phyloP scores from a whole-genome alignment of 1,139 yeast species.

The Geotrichum siamense region DNA sequence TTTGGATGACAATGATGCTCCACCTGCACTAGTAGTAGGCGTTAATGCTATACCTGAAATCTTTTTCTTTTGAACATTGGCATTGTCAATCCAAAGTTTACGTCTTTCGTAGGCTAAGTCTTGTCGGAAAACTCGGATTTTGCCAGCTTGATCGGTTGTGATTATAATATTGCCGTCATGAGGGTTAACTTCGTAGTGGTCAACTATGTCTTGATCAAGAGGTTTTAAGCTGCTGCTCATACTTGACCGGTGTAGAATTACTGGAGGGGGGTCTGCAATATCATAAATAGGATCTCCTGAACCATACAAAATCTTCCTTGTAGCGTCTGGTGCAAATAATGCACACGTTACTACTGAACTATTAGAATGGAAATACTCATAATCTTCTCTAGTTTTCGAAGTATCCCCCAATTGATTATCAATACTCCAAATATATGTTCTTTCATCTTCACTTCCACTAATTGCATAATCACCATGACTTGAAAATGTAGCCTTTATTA shows the following conservation, averaged over 20 bases:
- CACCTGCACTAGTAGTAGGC: slow-evolving; percentile 7
- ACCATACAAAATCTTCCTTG: slow-evolving; percentile 56
- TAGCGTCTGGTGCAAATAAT: slow-evolving; percentile 66
- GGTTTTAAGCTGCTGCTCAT: neutral
- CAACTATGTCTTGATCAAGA: neutral
- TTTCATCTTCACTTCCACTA: slow-evolving; percentile 43
- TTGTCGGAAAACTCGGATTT: slow-evolving; percentile 69
- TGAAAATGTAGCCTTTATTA: slow-evolving; percentile 59
- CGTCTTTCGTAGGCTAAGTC: slow-evolving; percentile 49
- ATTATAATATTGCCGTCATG: slow-evolving; percentile 48
- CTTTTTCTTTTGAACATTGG: slow-evolving; percentile 7
- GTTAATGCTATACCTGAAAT: slow-evolving; percentile 4
- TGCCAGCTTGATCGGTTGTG: slow-evolving; percentile 69
- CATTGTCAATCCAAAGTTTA: slow-evolving; percentile 17
- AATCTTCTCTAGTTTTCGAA: slow-evolving; percentile 30
- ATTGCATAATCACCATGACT: slow-evolving; percentile 44
- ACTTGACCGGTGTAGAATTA: slow-evolving; percentile 4
- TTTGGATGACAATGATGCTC: neutral
- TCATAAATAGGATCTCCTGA: slow-evolving; percentile 78
- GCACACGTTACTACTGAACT: slow-evolving; percentile 68
- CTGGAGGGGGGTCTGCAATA: slow-evolving; percentile 35
- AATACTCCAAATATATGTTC: slow-evolving; percentile 55
- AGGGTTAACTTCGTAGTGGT: slow-evolving; percentile 8
- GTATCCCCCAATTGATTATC: slow-evolving; percentile 18
- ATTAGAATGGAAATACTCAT: slow-evolving; percentile 71